Evolutionary conservation across 768 basidiomycete genomes (phyloP).

Genomic region (Clitopilus hobsonii): DNA sequence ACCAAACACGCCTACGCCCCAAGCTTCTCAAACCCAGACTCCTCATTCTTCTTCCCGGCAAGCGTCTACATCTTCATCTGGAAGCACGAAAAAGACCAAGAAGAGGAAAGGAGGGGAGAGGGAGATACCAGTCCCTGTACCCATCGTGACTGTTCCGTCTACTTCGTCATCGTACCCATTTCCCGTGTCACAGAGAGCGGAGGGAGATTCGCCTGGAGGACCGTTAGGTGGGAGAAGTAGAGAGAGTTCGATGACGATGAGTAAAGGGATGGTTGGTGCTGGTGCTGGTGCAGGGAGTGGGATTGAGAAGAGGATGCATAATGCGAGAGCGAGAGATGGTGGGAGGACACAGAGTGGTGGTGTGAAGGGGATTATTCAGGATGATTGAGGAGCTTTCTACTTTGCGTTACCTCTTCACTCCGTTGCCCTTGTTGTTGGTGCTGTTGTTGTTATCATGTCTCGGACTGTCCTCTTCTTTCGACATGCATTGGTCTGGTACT

Average conservation of each 20-base stretch:
- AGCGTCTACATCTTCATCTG: constrained; percentile 13
- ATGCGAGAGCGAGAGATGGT: constrained; percentile 69
- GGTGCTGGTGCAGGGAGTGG: too few species aligned
- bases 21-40: constrained; percentile 14
- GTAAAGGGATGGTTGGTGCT: too few species aligned
- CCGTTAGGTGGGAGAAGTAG: constrained; percentile 17
- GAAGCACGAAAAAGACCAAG: constrained; percentile 29
- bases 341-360: constrained; percentile 84
- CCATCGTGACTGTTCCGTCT: constrained; percentile 12
- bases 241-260: constrained; percentile 15
- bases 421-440: not conserved
- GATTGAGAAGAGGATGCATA: constrained; percentile 57
- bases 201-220: constrained; percentile 11
- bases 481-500: not conserved
- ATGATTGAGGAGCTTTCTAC: constrained; percentile 12
- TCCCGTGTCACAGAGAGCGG: constrained; percentile 42
- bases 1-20: constrained; percentile 13
- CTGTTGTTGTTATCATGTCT: not conserved
- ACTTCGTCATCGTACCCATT: constrained; percentile 53
- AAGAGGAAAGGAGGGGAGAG: constrained; percentile 11
- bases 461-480: not conserved
- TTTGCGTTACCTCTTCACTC: not conserved
- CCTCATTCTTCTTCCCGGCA: constrained; percentile 9
- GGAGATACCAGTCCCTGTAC: constrained; percentile 22
- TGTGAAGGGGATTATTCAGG: constrained; percentile 66